Evolutionary conservation across 495 filamentous ascomycete genomes (phyloP).

Genomic region (Xylaria palmicola): DNA sequence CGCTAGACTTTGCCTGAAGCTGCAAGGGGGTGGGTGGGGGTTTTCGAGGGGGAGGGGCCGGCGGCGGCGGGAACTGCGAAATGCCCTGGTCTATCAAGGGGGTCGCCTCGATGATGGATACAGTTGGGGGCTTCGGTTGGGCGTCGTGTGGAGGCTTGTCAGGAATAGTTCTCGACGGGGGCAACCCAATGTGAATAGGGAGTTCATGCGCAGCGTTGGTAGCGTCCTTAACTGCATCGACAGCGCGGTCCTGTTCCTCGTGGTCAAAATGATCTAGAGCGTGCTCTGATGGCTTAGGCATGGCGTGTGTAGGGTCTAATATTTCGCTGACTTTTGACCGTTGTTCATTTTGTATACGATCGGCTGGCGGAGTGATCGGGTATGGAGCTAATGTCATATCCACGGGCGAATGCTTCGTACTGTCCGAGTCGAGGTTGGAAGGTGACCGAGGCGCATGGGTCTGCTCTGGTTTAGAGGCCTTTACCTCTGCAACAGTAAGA

Average conservation of each 20-base stretch:
- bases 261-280: conserved; percentile 52
- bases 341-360: conserved; percentile 29
- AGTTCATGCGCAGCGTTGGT: conserved; percentile 41
- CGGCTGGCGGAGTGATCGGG: conserved; percentile 54
- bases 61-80: conserved; percentile 44
- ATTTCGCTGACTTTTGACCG: conserved; percentile 41
- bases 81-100: conserved; percentile 47
- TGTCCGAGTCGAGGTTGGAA: conserved; percentile 41
- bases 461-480: conserved; percentile 32
- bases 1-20: conserved; percentile 51
- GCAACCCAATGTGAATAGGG: conserved; percentile 43
- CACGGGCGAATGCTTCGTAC: conserved; percentile 48
- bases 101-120: conserved; percentile 48
- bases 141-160: conserved; percentile 42
- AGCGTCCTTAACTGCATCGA: conserved; percentile 41
- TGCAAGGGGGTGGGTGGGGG: conserved; percentile 82
- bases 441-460: conserved; percentile 42
- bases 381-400: conserved; percentile 55
- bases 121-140: conserved; percentile 41
- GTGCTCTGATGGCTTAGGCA: conserved; percentile 55
- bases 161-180: conserved; percentile 48
- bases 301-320: conserved; percentile 49
- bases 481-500: conserved; percentile 22
- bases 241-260: conserved; percentile 47
- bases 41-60: conserved; percentile 66